Evolutionary conservation across 331 rosid genomes (phyloP).

Genomic region (Rhamnella rubrinervis): DNA sequence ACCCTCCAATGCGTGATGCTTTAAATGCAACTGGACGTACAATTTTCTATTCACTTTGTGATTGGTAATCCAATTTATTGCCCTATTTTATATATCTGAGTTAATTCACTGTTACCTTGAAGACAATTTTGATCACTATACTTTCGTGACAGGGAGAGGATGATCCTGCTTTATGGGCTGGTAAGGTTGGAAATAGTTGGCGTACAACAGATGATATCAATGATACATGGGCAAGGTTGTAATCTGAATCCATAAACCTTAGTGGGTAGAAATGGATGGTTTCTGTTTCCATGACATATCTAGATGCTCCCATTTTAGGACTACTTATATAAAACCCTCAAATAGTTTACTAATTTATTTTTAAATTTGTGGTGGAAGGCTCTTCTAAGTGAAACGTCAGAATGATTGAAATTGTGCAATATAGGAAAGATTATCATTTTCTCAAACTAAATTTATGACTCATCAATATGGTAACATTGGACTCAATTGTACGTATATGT

Average conservation of each 20-base stretch:
- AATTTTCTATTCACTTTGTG: constrained; percentile 83
- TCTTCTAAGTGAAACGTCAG: background rate
- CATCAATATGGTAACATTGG: too few species aligned
- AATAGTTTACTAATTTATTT: background rate
- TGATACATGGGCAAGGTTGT: constrained; percentile 93
- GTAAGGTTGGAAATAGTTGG: constrained; percentile 92
- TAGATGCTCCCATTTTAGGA: constrained; percentile 11
- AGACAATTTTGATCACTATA: constrained; percentile 1
- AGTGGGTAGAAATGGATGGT: constrained; percentile 8
- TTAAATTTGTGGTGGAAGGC: background rate
- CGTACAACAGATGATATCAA: constrained; percentile 92
- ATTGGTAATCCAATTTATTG: constrained; percentile 59
- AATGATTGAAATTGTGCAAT: background rate
- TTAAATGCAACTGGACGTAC: constrained; percentile 59
- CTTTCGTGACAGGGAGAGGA: constrained; percentile 66
- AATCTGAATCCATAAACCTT: constrained; percentile 24
- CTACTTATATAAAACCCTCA: background rate
- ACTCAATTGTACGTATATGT: too few species aligned
- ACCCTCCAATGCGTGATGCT: constrained; percentile 95
- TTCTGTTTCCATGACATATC: constrained; percentile 13
- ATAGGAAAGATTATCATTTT: background rate
- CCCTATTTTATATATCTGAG: constrained; percentile 21
- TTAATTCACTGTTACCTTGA: constrained; percentile 19
- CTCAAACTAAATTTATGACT: background rate
- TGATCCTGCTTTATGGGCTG: constrained; percentile 95